phyloP scores from a whole-genome alignment of 2,329 filamentous ascomycete species.

The Immersiporthe knoxdaviesiana region DNA sequence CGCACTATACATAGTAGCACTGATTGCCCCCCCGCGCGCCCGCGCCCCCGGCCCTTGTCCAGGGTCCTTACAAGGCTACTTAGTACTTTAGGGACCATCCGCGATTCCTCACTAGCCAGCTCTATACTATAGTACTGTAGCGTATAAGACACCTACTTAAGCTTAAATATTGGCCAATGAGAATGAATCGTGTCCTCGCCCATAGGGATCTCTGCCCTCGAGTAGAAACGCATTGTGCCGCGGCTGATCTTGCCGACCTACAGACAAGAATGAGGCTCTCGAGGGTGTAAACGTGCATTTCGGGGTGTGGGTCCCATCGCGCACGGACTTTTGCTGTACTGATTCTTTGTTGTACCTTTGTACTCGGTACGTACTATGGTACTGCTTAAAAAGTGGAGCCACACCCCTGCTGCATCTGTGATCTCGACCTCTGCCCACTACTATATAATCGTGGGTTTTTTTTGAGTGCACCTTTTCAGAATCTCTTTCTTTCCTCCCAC shows the following conservation, averaged over 20 bases:
- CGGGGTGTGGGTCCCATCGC: not conserved
- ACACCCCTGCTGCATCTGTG: not conserved
- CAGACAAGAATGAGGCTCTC: not conserved
- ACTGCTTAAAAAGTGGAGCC: not conserved
- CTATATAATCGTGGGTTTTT: not conserved
- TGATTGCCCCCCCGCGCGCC: no score
- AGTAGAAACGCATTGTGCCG: not conserved
- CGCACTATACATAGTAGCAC: not conserved
- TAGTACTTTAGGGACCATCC: not conserved
- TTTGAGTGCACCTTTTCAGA: not conserved
- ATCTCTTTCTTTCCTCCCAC: not conserved
- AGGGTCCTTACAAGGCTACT: not conserved
- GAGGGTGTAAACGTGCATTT: not conserved
- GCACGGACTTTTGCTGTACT: not conserved
- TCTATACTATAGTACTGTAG: not conserved
- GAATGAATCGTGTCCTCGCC: not conserved
- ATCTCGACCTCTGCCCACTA: not conserved
- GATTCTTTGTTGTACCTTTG: not conserved
- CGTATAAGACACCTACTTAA: not conserved
- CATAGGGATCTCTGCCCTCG: not conserved
- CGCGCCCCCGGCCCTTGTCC: not conserved
- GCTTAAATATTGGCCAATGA: not conserved
- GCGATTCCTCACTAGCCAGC: not conserved
- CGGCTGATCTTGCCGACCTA: not conserved
- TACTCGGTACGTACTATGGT: no score